A percentile compares a stretch with the other conserved stretches of the same genome.
Conservation (phyloP, 164 flowering plant genomes). For the Liriodendron chinense region DNA sequence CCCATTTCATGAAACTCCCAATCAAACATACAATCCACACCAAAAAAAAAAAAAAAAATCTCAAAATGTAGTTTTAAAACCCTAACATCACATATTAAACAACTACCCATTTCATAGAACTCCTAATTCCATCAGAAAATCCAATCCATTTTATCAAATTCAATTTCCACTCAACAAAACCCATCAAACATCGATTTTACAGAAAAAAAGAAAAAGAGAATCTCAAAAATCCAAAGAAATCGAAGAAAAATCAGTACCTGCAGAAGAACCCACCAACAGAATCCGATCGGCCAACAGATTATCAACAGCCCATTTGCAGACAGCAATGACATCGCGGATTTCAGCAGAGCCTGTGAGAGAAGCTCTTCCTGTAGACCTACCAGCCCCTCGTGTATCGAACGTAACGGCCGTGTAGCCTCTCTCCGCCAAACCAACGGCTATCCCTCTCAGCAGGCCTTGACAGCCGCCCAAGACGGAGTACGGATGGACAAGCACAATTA, state of each 20-base stretch:
- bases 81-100: not conserved
- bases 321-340: slow-evolving; percentile 65
- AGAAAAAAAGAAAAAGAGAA: not conserved
- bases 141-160: slow-evolving; percentile 5
- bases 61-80: not conserved
- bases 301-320: slow-evolving; percentile 61
- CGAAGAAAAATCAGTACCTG: slow-evolving; percentile 42
- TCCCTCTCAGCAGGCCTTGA: slow-evolving; percentile 75
- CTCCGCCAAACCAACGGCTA: slow-evolving; percentile 65
- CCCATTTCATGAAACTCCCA: no score
- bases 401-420: slow-evolving; percentile 59
- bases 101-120: slow-evolving; percentile 11
- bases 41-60: not conserved
- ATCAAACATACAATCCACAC: not conserved
- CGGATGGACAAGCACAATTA: slow-evolving; percentile 67
- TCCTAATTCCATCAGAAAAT: not conserved
- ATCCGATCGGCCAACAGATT: slow-evolving; percentile 41
- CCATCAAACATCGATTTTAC: not conserved
- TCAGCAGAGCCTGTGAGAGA: slow-evolving; percentile 80
- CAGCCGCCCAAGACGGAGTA: slow-evolving; percentile 84
- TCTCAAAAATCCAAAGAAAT: not conserved
- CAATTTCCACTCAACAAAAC: not conserved
- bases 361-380: slow-evolving; percentile 76
- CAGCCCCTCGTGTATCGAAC: slow-evolving; percentile 86
- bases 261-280: slow-evolving; percentile 77